Base-by-base conservation (phyloP, 345 rosid species). In the Excoecaria agallocha region DNA sequence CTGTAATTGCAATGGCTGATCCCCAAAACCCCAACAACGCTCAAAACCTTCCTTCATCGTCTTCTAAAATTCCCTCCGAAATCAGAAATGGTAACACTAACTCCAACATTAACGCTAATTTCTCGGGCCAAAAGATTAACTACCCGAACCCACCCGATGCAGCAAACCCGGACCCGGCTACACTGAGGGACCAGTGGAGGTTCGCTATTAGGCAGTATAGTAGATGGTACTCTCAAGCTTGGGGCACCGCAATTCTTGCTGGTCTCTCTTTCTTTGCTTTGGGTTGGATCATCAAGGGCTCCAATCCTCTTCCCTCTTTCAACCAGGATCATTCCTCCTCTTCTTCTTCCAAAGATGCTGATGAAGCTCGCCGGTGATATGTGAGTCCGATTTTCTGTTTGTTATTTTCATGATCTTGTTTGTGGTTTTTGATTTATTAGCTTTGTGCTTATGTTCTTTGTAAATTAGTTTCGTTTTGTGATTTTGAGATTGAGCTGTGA, bases 231-330 rank as follows among this genome's bases (percentile, higher is more conserved):
- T 86, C 93, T 22, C 95, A 89, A 64, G 98, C 97, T 6, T 90
- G 98, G 98, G 97, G 98, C 3, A 84, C 97, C 6, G 97, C 94
- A 30, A 92, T 94, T 76, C 86, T 94, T 46, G 98, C 97, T 5
- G 97, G 94, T 0, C 76, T 88, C 6, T 81, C 97, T 5, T 94
- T 94, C 82, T 94, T 86, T 38, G 97, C 95, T 19, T 87, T 94
- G 1, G 95, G 97, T 16, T 94, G 95, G 97, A 50, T 88, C 81
- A 83, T 94, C 63, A 94, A 94, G 70, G 98, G 97, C 66, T 83
- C 84, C 25, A 94, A 94, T 80, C 98, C 98, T 70, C 82, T 94
- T 43, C 91, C 97, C 68, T 92, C 97, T 2, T 78, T 83, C 69
- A 86, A 82, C 56, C 51, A 83, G 15, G 60, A 74, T 41, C 38